Conservation (phyloP, 1,139 yeast genomes). For the Sugiyamaella japonica region DNA sequence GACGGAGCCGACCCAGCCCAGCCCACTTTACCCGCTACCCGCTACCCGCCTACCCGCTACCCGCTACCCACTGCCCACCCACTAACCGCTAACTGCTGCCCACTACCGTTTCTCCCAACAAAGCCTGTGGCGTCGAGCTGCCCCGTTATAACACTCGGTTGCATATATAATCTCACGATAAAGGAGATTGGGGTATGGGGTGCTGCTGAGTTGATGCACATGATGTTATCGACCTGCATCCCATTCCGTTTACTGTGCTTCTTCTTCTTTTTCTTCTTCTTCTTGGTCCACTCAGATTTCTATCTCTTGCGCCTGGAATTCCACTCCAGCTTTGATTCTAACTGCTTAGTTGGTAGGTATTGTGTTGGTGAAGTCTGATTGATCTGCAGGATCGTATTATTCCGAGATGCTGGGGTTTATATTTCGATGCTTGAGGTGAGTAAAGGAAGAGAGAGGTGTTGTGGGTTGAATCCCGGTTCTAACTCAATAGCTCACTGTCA, state of each 20-base stretch:
- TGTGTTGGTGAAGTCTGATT: neutral
- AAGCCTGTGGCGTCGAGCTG: neutral
- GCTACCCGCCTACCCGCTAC: too few relatives aligned
- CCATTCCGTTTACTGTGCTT: too few relatives aligned
- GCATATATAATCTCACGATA: neutral
- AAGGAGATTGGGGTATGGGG: conserved; percentile 3
- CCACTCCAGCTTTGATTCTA: neutral
- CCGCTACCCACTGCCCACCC: too few relatives aligned
- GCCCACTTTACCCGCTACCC: too few relatives aligned
- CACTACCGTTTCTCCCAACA: neutral
- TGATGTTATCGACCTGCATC: conserved; percentile 12
- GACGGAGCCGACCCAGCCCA: too few relatives aligned
- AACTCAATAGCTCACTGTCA: conserved; percentile 32
- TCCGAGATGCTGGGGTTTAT: conserved; percentile 27
- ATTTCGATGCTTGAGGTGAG: conserved; percentile 27
- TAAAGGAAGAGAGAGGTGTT: neutral
- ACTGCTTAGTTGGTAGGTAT: neutral
- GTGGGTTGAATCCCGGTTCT: too few relatives aligned
- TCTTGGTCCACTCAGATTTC: neutral
- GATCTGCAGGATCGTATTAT: neutral
- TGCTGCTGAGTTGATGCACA: neutral
- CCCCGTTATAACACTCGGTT: neutral
- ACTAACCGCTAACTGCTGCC: too few relatives aligned
- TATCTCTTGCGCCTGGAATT: too few relatives aligned
- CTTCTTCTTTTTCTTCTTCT: neutral